Conservation (phyloP, 2,329 filamentous ascomycete species). For the Ilyonectria destructans region DNA sequence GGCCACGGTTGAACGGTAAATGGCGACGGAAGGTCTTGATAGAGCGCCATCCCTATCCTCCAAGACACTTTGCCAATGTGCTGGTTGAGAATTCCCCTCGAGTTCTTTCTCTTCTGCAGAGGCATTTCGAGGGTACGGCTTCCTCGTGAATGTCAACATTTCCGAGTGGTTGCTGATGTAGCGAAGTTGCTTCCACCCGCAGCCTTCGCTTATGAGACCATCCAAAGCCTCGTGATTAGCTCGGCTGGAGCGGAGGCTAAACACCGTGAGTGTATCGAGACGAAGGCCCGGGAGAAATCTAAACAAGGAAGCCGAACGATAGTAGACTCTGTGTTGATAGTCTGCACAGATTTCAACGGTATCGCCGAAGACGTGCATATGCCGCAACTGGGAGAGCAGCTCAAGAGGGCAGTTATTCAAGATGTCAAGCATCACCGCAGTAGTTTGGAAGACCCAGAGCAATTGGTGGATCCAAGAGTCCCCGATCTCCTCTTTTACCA, state of each 20-base stretch:
- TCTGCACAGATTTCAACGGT: not conserved
- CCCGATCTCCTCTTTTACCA: constrained; percentile 23
- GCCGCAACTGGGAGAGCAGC: constrained; percentile 19
- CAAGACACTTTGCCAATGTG: constrained; percentile 18
- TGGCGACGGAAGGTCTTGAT: constrained; percentile 24
- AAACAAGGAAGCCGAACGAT: constrained; percentile 11
- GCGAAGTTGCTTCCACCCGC: constrained; percentile 34
- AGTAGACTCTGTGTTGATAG: not conserved
- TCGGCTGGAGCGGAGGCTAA: not conserved
- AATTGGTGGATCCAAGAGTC: constrained; percentile 30
- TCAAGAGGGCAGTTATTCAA: constrained; percentile 8
- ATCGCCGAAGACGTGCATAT: constrained; percentile 13
- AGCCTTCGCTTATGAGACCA: constrained; percentile 13
- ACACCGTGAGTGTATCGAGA: constrained; percentile 31
- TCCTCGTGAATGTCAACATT: constrained; percentile 14
- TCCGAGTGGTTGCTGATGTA: constrained; percentile 23
- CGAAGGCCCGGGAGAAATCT: constrained; percentile 26
- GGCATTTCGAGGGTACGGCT: too few relatives aligned
- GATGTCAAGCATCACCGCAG: constrained; percentile 24
- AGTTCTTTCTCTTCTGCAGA: not conserved
- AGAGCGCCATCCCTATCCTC: constrained; percentile 13
- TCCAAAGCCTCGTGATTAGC: constrained; percentile 18
- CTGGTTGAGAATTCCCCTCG: constrained; percentile 28
- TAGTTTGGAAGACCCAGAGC: constrained; percentile 26
- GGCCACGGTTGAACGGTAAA: constrained; percentile 24